These are phyloP conservation scores for Dipteronia dyeriana DNA, from an alignment of 345 rosid genomes.

Conservation along the genomic window DNA sequence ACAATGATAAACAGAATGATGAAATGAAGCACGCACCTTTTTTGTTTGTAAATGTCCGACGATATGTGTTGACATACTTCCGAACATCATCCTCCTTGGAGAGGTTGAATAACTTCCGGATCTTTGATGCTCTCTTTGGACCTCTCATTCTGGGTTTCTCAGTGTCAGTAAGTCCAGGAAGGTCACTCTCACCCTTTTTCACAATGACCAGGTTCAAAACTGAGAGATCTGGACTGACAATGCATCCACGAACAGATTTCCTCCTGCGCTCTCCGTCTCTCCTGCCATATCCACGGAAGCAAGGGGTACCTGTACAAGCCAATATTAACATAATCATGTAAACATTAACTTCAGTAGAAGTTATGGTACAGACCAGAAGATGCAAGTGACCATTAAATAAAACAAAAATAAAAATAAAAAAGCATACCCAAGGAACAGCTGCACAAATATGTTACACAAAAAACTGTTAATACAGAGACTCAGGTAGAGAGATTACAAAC, in stretches of 20 bases:
- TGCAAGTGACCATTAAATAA: neutral
- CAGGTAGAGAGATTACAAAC: conserved; percentile 25
- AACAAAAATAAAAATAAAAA: neutral
- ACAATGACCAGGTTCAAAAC: conserved; percentile 85
- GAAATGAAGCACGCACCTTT: conserved; percentile 46
- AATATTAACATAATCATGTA: neutral
- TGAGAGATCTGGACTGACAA: conserved; percentile 83
- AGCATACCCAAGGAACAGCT: neutral
- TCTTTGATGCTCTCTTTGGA: conserved; percentile 93
- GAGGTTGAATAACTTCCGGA: conserved; percentile 81
- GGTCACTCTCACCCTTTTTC: conserved; percentile 83
- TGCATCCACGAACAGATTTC: conserved; percentile 92
- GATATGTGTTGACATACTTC: conserved; percentile 88
- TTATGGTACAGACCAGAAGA: neutral
- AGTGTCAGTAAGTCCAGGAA: conserved; percentile 86
- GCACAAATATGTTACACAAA: neutral
- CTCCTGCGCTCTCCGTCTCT: conserved; percentile 81
- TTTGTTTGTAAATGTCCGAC: conserved; percentile 72
- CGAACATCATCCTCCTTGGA: conserved; percentile 90
- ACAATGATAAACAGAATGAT: neutral
- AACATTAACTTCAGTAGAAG: neutral
- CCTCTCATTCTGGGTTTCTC: conserved; percentile 97
- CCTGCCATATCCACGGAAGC: conserved; percentile 83
- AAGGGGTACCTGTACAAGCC: conserved; percentile 59
- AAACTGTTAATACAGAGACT: too few species aligned